Conservation (phyloP, 495 filamentous ascomycete genomes). For the Penicillium angulare region DNA sequence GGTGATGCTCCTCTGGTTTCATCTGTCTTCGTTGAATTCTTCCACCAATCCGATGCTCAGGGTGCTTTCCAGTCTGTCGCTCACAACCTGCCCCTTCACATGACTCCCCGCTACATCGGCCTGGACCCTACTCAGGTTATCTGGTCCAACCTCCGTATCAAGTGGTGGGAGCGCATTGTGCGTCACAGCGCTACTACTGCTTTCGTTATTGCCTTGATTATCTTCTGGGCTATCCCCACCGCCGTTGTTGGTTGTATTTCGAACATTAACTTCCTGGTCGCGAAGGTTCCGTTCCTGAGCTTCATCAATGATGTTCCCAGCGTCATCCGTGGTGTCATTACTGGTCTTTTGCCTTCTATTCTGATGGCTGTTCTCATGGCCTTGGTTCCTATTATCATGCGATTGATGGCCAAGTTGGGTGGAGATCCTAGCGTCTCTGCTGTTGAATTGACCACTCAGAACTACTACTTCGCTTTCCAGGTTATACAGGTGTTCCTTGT, state of each 20-base stretch:
- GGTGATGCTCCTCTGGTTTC: slow-evolving; percentile 64
- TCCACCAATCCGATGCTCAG: slow-evolving; percentile 77
- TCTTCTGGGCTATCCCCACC: slow-evolving; percentile 93
- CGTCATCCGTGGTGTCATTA: slow-evolving; percentile 75
- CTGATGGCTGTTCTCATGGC: slow-evolving; percentile 85
- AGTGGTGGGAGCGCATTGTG: slow-evolving; percentile 81
- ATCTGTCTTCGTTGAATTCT: slow-evolving; percentile 81
- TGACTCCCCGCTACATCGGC: slow-evolving; percentile 89
- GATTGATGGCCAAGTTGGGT: slow-evolving; percentile 73
- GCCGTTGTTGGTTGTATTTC: slow-evolving; percentile 83
- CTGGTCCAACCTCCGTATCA: slow-evolving; percentile 83
- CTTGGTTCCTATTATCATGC: slow-evolving; percentile 81
- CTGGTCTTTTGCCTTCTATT: slow-evolving; percentile 78
- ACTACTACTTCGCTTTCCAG: slow-evolving; percentile 92
- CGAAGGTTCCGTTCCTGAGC: slow-evolving; percentile 59
- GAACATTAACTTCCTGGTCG: slow-evolving; percentile 70
- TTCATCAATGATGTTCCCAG: slow-evolving; percentile 74
- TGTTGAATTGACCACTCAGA: slow-evolving; percentile 85
- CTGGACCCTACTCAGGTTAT: slow-evolving; percentile 82
- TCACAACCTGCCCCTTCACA: slow-evolving; percentile 87
- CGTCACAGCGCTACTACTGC: slow-evolving; percentile 66
- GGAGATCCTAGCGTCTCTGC: slow-evolving; percentile 75
- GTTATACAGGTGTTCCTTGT: slow-evolving; percentile 94
- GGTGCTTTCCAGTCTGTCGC: slow-evolving; percentile 76
- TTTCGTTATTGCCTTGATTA: slow-evolving; percentile 74